Conservation (phyloP, 1,284 basidiomycete genomes). For the Grifola frondosa region DNA sequence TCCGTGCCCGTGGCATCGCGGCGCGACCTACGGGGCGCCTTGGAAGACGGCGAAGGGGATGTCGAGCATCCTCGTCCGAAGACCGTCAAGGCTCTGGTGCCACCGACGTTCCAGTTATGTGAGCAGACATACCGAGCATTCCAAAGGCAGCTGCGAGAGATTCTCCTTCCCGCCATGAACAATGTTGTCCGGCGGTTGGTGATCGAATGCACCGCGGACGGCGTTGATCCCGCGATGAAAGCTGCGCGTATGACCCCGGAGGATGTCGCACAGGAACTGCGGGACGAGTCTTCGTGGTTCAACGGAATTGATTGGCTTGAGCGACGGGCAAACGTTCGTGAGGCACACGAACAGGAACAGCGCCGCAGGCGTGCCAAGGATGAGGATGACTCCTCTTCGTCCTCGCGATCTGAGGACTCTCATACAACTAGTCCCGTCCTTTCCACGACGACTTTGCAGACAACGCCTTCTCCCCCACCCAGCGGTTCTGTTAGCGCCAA, state of each 20-base stretch:
- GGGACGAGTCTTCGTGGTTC: constrained; percentile 62
- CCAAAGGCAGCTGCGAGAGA: constrained; percentile 52
- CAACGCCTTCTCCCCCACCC: constrained; percentile 72
- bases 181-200: constrained; percentile 65
- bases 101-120: constrained; percentile 55
- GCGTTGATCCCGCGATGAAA: constrained; percentile 42
- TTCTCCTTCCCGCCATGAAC: constrained; percentile 61
- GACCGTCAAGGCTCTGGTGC: constrained; percentile 45
- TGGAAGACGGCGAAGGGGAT: constrained; percentile 28
- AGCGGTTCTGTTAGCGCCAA: constrained; percentile 32
- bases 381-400: constrained; percentile 46
- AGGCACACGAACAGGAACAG: constrained; percentile 29
- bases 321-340: constrained; percentile 38
- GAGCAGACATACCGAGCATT: constrained; percentile 59
- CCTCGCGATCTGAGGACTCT: constrained; percentile 48
- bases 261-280: constrained; percentile 55
- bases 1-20: constrained; percentile 63
- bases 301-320: constrained; percentile 67
- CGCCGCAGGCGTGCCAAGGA: constrained; percentile 34
- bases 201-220: constrained; percentile 53
- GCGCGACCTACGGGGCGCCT: constrained; percentile 27
- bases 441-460: constrained; percentile 71
- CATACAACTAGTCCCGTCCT: constrained; percentile 70
- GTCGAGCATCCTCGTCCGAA: constrained; percentile 49
- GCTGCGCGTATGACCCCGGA: constrained; percentile 56